phyloP scores from a whole-genome alignment of 257 asterid genomes.

The Ajuga chamaepitys region DNA sequence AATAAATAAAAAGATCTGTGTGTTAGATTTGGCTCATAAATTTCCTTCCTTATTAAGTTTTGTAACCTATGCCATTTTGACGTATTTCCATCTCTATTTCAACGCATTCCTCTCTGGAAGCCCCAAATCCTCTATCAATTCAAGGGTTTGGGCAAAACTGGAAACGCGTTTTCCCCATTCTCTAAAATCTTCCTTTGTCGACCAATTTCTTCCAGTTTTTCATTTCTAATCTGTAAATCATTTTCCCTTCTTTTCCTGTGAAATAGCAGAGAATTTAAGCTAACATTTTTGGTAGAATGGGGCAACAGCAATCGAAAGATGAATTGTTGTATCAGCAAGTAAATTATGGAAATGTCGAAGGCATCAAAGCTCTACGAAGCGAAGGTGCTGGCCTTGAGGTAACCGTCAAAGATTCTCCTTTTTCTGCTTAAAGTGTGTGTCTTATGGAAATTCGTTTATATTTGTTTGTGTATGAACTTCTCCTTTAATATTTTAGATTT shows the following conservation, averaged over 20 bases:
- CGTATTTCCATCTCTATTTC: no score
- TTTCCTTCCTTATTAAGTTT: no score
- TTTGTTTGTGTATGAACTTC: background rate
- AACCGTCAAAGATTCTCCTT: background rate
- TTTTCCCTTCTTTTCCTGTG: background rate
- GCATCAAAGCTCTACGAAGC: constrained; percentile 69
- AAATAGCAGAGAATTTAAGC: background rate
- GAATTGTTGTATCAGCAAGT: constrained; percentile 77
- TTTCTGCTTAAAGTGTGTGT: background rate
- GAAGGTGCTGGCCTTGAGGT: constrained; percentile 99
- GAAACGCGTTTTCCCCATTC: background rate
- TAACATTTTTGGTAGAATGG: constrained; percentile 36
- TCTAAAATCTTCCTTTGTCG: background rate
- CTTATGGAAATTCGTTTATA: background rate
- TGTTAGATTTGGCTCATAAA: no score
- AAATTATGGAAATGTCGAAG: constrained; percentile 58
- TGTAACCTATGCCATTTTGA: no score
- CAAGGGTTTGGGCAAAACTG: background rate
- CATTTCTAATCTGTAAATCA: background rate
- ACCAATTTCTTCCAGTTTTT: background rate
- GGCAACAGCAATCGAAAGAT: constrained; percentile 79
- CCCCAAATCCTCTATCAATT: constrained; percentile 4
- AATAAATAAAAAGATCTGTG: no score
- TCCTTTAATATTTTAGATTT: no score
- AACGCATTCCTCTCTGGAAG: constrained; percentile 11